A percentile compares a stretch with the other conserved stretches of the same genome.
Conservation (phyloP, 2,329 filamentous ascomycete species). For the Mycosphaerella sp. region DNA sequence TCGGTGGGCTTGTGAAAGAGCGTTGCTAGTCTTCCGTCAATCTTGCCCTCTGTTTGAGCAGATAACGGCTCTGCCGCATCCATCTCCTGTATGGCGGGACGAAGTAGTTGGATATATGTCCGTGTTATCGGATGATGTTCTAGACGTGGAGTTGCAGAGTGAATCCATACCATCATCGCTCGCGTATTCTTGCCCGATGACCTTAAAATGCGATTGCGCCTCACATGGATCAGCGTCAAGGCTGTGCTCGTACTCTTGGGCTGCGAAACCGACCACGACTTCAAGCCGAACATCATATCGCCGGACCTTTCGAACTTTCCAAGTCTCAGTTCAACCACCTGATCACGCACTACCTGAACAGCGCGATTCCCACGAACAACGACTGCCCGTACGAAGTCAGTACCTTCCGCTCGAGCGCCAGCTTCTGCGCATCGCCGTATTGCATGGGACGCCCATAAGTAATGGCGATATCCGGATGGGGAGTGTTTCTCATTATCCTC, state of each 20-base stretch:
- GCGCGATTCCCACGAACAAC: not conserved
- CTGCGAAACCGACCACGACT: not conserved
- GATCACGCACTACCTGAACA: not conserved
- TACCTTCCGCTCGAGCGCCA: not conserved
- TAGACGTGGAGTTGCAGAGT: not conserved
- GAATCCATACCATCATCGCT: not conserved
- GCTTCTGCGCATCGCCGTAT: not conserved
- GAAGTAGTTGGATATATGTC: not conserved
- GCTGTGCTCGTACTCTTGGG: not conserved
- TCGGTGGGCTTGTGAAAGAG: constrained; percentile 24
- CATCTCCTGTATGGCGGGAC: constrained; percentile 11
- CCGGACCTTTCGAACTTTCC: not conserved
- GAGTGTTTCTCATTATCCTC: constrained; percentile 67
- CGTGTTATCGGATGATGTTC: not conserved
- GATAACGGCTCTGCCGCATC: constrained; percentile 18
- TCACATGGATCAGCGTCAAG: not conserved
- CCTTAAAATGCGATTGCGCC: not conserved
- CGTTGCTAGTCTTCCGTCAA: constrained; percentile 25
- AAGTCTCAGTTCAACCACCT: too few species aligned
- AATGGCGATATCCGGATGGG: constrained; percentile 36
- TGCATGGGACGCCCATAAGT: constrained; percentile 10
- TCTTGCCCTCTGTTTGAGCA: constrained; percentile 19
- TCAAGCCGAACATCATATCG: not conserved
- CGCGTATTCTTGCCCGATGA: not conserved
- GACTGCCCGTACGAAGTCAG: not conserved